phyloP scores from a whole-genome alignment of 495 filamentous ascomycete genomes.

The Penicillium verhagenii region DNA sequence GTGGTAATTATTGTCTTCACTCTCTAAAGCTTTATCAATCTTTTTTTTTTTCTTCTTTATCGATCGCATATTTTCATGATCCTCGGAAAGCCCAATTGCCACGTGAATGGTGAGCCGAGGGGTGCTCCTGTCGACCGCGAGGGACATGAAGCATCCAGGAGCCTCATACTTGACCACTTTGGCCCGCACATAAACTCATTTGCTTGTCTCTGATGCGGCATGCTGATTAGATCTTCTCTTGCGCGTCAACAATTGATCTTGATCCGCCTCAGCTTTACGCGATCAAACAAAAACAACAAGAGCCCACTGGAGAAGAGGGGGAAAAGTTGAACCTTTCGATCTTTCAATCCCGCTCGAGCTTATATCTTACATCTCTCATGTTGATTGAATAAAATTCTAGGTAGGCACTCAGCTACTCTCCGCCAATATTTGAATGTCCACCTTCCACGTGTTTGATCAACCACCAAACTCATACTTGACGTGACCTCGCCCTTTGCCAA shows the following conservation, averaged over 20 bases:
- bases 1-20: not conserved
- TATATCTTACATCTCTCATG: too few species aligned
- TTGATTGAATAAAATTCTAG: too few species aligned
- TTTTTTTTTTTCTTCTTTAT: not conserved
- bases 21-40: too few species aligned
- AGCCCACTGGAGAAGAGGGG: too few species aligned
- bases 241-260: too few species aligned
- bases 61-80: not conserved
- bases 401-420: too few species aligned
- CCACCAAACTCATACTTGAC: conserved; percentile 21
- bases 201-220: conserved; percentile 1
- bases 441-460: not conserved
- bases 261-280: too few species aligned
- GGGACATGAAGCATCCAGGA: conserved; percentile 20
- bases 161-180: conserved; percentile 16
- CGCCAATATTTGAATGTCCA: not conserved
- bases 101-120: conserved; percentile 14
- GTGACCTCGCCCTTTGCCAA: conserved; percentile 6
- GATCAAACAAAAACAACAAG: too few species aligned
- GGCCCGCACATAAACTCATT: conserved; percentile 4
- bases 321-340: too few species aligned
- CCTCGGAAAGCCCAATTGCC: not conserved
- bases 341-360: too few species aligned
- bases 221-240: not conserved
- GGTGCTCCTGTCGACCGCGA: conserved; percentile 11